These are phyloP conservation scores for Lasiodiplodia sp. DNA, from an alignment of 2,329 filamentous ascomycete species.

Conservation along the genomic window DNA sequence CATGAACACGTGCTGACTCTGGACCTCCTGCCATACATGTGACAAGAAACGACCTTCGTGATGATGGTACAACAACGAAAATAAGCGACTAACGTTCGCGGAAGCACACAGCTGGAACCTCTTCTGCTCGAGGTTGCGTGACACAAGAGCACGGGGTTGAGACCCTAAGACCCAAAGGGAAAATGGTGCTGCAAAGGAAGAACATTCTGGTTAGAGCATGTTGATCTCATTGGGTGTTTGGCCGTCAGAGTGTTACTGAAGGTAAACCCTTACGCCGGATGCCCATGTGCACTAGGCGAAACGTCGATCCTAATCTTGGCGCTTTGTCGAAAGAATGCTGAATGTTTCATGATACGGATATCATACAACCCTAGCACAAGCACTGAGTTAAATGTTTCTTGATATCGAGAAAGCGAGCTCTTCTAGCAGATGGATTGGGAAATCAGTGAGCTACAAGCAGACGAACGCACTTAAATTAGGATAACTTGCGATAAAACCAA, in stretches of 20 bases:
- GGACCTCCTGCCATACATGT: not conserved
- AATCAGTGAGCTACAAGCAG: not conserved
- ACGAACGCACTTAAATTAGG: not conserved
- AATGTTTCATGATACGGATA: not conserved
- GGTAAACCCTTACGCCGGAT: slow-evolving; percentile 11
- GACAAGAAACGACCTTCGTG: not conserved
- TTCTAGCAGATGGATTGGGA: not conserved
- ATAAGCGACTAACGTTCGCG: not conserved
- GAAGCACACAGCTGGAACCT: not conserved
- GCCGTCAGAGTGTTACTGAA: not conserved
- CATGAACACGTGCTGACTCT: not conserved
- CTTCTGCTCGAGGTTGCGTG: not conserved
- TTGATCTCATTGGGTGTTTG: not conserved
- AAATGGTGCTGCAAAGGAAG: slow-evolving; percentile 9
- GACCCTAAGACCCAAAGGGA: not conserved
- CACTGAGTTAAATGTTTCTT: not conserved
- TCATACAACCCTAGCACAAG: not conserved
- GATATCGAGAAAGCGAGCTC: not conserved
- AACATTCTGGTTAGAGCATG: not conserved
- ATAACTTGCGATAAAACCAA: not conserved
- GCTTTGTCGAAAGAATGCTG: slow-evolving; percentile 13
- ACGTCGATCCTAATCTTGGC: slow-evolving; percentile 25
- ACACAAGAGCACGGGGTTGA: not conserved
- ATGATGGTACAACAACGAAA: not conserved
- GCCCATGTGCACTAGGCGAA: slow-evolving; percentile 23